Evolutionary conservation across 2,329 filamentous ascomycete species (phyloP).

Genomic region (Fusarium sp.): DNA sequence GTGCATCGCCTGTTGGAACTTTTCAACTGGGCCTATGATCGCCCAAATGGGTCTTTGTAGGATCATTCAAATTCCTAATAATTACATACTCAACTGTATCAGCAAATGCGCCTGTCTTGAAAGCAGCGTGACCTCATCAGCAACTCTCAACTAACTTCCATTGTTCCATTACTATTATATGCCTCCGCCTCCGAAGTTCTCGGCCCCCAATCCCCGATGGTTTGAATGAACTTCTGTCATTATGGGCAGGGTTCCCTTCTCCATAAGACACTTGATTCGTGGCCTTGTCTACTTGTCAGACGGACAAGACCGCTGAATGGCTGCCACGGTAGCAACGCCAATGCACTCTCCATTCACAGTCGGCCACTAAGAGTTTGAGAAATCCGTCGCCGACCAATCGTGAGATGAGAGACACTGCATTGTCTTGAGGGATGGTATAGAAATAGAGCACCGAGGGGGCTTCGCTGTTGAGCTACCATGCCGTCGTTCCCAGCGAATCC

Average conservation of each 20-base stretch:
- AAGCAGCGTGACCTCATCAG: neutral
- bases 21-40: neutral
- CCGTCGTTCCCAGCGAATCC: constrained; percentile 26
- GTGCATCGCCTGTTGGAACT: neutral
- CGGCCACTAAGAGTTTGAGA: constrained; percentile 29
- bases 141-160: neutral
- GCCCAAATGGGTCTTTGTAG: neutral
- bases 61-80: neutral
- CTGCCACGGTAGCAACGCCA: constrained; percentile 36
- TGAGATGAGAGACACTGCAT: constrained; percentile 6
- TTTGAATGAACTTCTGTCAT: constrained; percentile 18
- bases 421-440: constrained; percentile 7
- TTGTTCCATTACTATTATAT: neutral
- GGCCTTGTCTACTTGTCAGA: constrained; percentile 34
- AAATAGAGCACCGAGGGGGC: constrained; percentile 28
- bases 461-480: constrained; percentile 19
- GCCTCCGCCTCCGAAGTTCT: constrained; percentile 22
- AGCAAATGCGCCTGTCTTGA: neutral
- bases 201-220: constrained; percentile 33
- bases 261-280: constrained; percentile 30
- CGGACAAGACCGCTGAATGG: constrained; percentile 29
- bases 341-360: constrained; percentile 28
- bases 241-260: constrained; percentile 18
- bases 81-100: constrained; percentile 20
- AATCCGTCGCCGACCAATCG: constrained; percentile 26